Evolutionary conservation across 805 yeast genomes (phyloP).

Genomic region (Starmerella bombi): DNA sequence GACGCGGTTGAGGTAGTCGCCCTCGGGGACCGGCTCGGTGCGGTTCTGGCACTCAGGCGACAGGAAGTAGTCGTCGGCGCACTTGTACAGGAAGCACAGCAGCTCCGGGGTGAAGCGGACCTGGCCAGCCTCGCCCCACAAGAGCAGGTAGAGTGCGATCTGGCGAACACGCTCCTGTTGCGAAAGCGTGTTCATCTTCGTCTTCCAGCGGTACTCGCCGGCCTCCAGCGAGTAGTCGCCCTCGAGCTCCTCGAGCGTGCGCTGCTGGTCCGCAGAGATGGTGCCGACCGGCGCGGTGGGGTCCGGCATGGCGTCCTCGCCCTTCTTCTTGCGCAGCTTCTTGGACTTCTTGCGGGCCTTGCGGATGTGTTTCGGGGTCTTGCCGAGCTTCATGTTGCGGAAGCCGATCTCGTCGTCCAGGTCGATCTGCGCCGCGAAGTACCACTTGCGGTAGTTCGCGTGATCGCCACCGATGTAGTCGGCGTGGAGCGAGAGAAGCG

Average conservation of each 20-base stretch:
- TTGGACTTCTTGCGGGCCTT: constrained; percentile 38
- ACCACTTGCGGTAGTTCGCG: constrained; percentile 85
- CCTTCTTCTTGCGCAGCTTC: constrained; percentile 31
- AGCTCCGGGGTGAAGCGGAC: constrained; percentile 87
- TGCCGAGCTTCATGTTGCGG: constrained; percentile 43
- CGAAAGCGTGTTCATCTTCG: constrained; percentile 41
- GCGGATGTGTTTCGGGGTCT: constrained; percentile 33
- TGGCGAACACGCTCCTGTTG: constrained; percentile 51
- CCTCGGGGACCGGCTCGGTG: constrained; percentile 36
- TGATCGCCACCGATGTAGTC: constrained; percentile 87
- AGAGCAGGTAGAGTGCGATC: constrained; percentile 46
- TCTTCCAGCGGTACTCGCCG: constrained; percentile 73
- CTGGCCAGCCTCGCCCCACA: constrained; percentile 73
- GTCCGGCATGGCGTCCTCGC: constrained; percentile 27
- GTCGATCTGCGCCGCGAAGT: constrained; percentile 70
- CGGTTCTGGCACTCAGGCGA: constrained; percentile 84
- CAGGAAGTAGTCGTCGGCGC: constrained; percentile 77
- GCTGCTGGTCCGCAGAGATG: constrained; percentile 33
- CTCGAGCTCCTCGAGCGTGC: constrained; percentile 52
- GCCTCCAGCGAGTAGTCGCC: constrained; percentile 56
- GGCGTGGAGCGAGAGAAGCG: constrained; percentile 65
- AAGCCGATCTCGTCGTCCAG: constrained; percentile 57
- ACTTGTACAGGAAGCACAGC: constrained; percentile 87
- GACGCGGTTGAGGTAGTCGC: constrained; percentile 76
- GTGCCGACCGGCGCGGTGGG: constrained; percentile 25